Evolutionary conservation across 192 early-diverging fungal genomes (phyloP).

Genomic region (Funneliformis geosporum): DNA sequence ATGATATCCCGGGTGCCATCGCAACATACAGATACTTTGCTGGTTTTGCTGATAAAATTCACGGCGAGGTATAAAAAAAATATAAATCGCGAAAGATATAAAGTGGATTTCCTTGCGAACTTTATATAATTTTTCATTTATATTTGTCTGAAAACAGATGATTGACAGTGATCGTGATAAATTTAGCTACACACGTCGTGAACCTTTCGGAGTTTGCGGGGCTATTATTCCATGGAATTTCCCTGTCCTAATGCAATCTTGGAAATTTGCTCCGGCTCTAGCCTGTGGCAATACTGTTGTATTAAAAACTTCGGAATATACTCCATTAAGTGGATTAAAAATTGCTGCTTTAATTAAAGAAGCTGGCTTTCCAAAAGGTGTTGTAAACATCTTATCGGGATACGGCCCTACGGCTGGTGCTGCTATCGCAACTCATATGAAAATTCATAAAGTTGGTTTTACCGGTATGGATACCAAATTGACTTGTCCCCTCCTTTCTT

Average conservation of each 20-base stretch:
- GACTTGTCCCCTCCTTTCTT: no score
- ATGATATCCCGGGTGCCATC: constrained; percentile 65
- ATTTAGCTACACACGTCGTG: constrained; percentile 51
- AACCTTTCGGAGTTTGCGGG: constrained; percentile 73
- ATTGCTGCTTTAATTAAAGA: constrained; percentile 63
- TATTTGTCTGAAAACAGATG: no score
- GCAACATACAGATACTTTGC: constrained; percentile 79
- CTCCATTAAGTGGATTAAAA: constrained; percentile 62
- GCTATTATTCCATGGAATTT: constrained; percentile 82
- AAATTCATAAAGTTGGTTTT: constrained; percentile 73
- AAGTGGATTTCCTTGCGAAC: no score
- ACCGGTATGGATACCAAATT: constrained; percentile 53
- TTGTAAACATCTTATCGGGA: constrained; percentile 85
- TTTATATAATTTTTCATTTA: no score
- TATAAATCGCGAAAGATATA: no score
- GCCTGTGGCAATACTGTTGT: constrained; percentile 61
- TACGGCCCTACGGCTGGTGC: constrained; percentile 66
- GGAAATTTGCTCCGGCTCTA: constrained; percentile 82
- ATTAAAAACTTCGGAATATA: constrained; percentile 76
- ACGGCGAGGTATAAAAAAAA: constrained; percentile 40
- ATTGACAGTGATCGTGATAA: background rate
- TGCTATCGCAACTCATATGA: constrained; percentile 67
- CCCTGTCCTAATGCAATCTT: constrained; percentile 69
- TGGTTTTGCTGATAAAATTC: constrained; percentile 62
- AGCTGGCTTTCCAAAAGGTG: constrained; percentile 77